phyloP scores from a whole-genome alignment of 306 rosid species.

The Pyrus bretschneideri region DNA sequence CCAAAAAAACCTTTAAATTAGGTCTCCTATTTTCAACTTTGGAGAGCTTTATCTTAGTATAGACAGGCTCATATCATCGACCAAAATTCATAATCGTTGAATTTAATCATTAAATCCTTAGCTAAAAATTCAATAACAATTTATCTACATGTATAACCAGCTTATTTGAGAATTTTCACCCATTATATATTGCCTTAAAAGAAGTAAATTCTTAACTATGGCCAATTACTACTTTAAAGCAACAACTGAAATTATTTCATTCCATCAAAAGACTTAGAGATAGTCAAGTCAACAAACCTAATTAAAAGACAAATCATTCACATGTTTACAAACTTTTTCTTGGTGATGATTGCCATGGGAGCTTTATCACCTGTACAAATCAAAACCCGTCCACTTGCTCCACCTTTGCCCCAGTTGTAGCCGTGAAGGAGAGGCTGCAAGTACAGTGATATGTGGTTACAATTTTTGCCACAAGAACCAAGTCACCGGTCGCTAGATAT shows the following conservation, averaged over 20 bases:
- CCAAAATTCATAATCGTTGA: neutral
- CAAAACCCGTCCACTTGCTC: neutral
- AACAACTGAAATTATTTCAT: no score
- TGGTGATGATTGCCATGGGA: neutral
- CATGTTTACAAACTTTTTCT: neutral
- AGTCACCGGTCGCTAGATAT: neutral
- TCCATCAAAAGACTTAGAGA: neutral
- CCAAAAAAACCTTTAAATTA: no score
- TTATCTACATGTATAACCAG: neutral
- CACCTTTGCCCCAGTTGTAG: neutral
- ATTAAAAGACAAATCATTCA: neutral
- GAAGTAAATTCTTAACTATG: neutral
- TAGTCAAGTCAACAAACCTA: neutral
- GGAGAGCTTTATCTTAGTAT: no score
- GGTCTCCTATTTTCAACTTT: no score
- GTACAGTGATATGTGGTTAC: neutral
- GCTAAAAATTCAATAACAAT: no score
- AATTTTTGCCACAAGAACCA: neutral
- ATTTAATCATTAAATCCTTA: no score
- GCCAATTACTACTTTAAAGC: no score
- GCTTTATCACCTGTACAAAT: neutral
- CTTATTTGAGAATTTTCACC: neutral
- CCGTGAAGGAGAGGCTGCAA: neutral
- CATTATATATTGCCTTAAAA: neutral
- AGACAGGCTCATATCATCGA: neutral